Evolutionary conservation across 2,329 filamentous ascomycete genomes (phyloP).

Genomic region (Fusarium luffae): DNA sequence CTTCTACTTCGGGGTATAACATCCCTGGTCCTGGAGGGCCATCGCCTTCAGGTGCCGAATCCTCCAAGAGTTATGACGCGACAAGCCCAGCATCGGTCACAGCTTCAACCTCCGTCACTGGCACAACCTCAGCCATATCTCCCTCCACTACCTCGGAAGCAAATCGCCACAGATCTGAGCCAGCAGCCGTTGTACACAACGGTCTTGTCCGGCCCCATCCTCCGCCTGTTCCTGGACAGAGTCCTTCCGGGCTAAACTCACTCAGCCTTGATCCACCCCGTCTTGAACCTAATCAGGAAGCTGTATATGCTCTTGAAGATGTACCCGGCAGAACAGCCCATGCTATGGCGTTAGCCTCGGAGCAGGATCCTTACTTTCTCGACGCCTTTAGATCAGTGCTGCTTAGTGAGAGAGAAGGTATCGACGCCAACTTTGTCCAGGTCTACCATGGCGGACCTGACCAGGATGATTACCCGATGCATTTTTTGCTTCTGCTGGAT

Average conservation of each 20-base stretch:
- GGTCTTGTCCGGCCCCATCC: slow-evolving; percentile 36
- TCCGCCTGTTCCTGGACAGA: slow-evolving; percentile 5
- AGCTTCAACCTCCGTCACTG: slow-evolving; percentile 18
- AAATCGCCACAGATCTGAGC: slow-evolving; percentile 15
- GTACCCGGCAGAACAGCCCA: slow-evolving; percentile 56
- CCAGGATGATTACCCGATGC: slow-evolving; percentile 54
- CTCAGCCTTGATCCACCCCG: slow-evolving; percentile 14
- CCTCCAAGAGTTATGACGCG: not conserved
- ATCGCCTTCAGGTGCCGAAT: slow-evolving; percentile 9
- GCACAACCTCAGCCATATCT: slow-evolving; percentile 27
- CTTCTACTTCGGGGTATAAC: not conserved
- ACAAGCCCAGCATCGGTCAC: slow-evolving; percentile 21
- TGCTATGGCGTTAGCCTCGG: slow-evolving; percentile 57
- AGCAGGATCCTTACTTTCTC: slow-evolving; percentile 60
- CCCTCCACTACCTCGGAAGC: slow-evolving; percentile 23
- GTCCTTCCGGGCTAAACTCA: not conserved
- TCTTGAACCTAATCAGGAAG: slow-evolving; percentile 11
- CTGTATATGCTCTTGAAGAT: slow-evolving; percentile 55
- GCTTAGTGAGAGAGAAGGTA: slow-evolving; percentile 56
- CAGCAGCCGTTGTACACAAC: slow-evolving; percentile 44
- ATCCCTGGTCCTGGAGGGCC: not conserved
- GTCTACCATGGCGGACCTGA: slow-evolving; percentile 52
- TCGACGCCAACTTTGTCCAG: slow-evolving; percentile 59
- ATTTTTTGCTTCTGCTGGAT: slow-evolving; percentile 59
- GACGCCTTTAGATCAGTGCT: slow-evolving; percentile 60